Base-by-base conservation (phyloP, 1,284 basidiomycete species). In the Tetrapyrgos nigripes region DNA sequence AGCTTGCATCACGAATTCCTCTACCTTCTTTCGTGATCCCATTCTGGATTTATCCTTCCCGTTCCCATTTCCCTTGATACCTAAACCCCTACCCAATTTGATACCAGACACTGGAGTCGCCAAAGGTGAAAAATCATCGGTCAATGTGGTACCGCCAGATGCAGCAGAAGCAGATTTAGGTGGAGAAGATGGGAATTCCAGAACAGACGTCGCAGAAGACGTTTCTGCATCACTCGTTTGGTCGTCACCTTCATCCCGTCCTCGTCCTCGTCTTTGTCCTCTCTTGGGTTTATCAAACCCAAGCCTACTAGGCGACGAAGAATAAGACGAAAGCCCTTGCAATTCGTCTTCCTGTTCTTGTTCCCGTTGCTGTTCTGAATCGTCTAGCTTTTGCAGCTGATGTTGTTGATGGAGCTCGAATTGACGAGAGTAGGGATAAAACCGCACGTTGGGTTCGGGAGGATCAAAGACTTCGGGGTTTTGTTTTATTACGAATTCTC, bases 391-490 rank as follows among this genome's bases (percentile, higher is more conserved):
- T 44, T 58, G 49, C 19, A 54, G 33, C n/a, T 37, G 47, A 24
- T 27, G 48, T 28, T 55, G 19, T 45, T 54, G 52, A 43, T 50
- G 61, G 47, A 47, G 31, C 43, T 63, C 59, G 23, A 56, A 24
- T 40, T 46, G 53, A 52, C 73, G 70, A 27, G 63, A 66, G 64
- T 86, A 82, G 1, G 88, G 88, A 63, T 84, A 88, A 64, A 77
- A 86, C 19, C 73, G 76, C 21, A 77, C 68, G 62, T 88, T 81
- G 1, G 80, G 78, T 61, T 76, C 73, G 33, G 79, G 82, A 0
- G 87, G 85, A 5, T 80, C 81, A 66, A 84, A 84, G 24, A 96
- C 74, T 43, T 85, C 77, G 1, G 92, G 93, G 66, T 96, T 96
- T 59, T 93, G 85, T 50, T 77, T 83, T 63, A 88, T 82, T 45